phyloP scores from a whole-genome alignment of 2,329 filamentous ascomycete species.

The Pseudogymnoascus sp. region DNA sequence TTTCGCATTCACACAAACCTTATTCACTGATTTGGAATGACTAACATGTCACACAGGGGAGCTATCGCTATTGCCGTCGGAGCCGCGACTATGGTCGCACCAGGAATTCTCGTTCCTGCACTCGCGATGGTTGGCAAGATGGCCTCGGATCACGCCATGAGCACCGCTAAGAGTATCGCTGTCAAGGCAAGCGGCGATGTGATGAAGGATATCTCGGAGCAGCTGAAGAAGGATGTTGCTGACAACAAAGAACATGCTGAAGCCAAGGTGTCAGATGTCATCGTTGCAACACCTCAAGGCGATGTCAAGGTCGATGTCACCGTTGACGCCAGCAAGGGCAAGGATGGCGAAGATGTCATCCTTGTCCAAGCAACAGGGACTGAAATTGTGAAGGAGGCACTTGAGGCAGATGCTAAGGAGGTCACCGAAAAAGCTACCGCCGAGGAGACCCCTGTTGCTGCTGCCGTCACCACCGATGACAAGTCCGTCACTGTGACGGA shows the following conservation, averaged over 20 bases:
- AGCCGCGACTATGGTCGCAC: conserved; percentile 21
- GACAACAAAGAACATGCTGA: not conserved
- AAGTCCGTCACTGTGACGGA: not conserved
- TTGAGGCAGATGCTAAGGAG: not conserved
- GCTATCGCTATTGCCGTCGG: conserved; percentile 22
- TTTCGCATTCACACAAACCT: not conserved
- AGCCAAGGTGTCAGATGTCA: not conserved
- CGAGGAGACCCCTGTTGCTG: not conserved
- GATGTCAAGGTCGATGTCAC: conserved; percentile 4
- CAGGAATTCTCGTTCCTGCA: conserved; percentile 20
- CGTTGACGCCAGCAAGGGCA: not conserved
- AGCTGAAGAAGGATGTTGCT: conserved; percentile 9
- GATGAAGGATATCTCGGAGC: conserved; percentile 19
- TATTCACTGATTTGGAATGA: not conserved
- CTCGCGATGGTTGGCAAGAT: conserved; percentile 23
- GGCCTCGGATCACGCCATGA: conserved; percentile 19
- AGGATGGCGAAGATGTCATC: not conserved
- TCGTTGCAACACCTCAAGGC: not conserved
- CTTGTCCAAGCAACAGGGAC: conserved; percentile 1
- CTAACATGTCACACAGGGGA: conserved; percentile 14
- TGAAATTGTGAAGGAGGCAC: not conserved
- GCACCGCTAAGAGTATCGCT: conserved; percentile 18
- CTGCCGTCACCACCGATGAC: not conserved
- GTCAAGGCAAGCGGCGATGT: conserved; percentile 17
- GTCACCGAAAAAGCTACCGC: not conserved